Conservation (phyloP, 768 basidiomycete genomes). For the Boletellus ananiceps region DNA sequence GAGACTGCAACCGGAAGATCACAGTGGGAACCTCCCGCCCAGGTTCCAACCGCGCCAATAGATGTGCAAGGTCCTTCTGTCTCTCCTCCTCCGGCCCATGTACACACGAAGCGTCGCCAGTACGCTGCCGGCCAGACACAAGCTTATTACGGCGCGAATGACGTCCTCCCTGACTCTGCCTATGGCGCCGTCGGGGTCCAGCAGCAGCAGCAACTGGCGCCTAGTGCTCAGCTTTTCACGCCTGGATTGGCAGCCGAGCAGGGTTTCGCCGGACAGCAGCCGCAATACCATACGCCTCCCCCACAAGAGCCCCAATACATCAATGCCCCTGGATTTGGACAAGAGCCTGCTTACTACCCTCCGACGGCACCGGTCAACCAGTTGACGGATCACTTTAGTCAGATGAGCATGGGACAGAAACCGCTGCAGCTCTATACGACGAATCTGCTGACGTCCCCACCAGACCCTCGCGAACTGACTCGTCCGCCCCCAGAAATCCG, state of each 20-base stretch:
- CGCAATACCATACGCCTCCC: slow-evolving; percentile 48
- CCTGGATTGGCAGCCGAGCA: slow-evolving; percentile 74
- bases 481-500: slow-evolving; percentile 85
- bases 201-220: slow-evolving; percentile 33
- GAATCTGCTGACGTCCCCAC: slow-evolving; percentile 89
- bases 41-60: slow-evolving; percentile 35
- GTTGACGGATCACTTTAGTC: slow-evolving; percentile 78
- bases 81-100: slow-evolving; percentile 41
- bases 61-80: slow-evolving; percentile 39
- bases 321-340: slow-evolving; percentile 41
- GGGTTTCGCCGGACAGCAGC: slow-evolving; percentile 56
- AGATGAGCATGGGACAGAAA: slow-evolving; percentile 86
- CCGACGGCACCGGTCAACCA: slow-evolving; percentile 47
- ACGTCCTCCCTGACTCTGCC: slow-evolving; percentile 41
- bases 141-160: slow-evolving; percentile 66
- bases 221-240: slow-evolving; percentile 65
- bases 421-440: slow-evolving; percentile 77
- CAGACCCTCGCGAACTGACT: slow-evolving; percentile 82
- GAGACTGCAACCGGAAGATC: slow-evolving; percentile 79
- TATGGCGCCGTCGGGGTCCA: slow-evolving; percentile 37
- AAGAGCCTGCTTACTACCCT: slow-evolving; percentile 38
- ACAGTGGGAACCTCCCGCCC: slow-evolving; percentile 83
- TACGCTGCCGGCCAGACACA: slow-evolving; percentile 94
- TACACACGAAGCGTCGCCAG: slow-evolving; percentile 72
- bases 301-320: slow-evolving; percentile 41